A percentile compares a stretch with the other conserved stretches of the same genome.
Conservation (phyloP, 495 filamentous ascomycete genomes). For the Barbatosphaeria neglecta region DNA sequence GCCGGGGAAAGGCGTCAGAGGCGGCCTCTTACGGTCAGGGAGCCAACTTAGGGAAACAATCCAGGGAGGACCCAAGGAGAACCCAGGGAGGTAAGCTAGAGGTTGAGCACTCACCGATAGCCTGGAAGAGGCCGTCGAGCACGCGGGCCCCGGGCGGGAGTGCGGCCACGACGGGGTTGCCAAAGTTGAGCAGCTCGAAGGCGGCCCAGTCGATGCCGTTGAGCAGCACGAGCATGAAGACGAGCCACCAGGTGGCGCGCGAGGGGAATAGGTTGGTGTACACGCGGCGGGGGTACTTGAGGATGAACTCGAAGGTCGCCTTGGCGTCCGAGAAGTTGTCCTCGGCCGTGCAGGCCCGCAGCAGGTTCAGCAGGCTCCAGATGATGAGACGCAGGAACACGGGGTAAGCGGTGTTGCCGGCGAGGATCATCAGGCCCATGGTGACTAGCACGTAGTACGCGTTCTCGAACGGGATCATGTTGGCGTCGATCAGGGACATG, state of each 20-base stretch:
- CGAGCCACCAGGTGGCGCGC: constrained; percentile 69
- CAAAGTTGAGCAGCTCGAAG: constrained; percentile 71
- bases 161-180: constrained; percentile 48
- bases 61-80: neutral
- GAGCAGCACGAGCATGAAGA: constrained; percentile 57
- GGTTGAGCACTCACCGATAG: constrained; percentile 30
- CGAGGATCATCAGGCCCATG: constrained; percentile 66
- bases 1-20: constrained; percentile 2
- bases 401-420: constrained; percentile 72
- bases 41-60: neutral
- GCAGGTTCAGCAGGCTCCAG: constrained; percentile 43
- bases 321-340: constrained; percentile 27
- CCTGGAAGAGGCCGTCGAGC: constrained; percentile 76
- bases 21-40: neutral
- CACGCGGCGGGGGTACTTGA: constrained; percentile 65
- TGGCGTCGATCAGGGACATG: constrained; percentile 73
- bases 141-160: constrained; percentile 49
- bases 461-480: constrained; percentile 62
- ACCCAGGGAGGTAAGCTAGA: no score
- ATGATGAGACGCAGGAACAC: constrained; percentile 69
- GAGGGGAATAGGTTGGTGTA: constrained; percentile 78
- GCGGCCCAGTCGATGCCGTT: constrained; percentile 74
- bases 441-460: constrained; percentile 62
- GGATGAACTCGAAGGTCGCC: constrained; percentile 66
- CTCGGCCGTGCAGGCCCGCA: constrained; percentile 14